Percentiles rank a stretch among this genome's conserved stretches.
Conservation (phyloP, 441 rosid genomes). For the Gossypium schwendimanii region DNA sequence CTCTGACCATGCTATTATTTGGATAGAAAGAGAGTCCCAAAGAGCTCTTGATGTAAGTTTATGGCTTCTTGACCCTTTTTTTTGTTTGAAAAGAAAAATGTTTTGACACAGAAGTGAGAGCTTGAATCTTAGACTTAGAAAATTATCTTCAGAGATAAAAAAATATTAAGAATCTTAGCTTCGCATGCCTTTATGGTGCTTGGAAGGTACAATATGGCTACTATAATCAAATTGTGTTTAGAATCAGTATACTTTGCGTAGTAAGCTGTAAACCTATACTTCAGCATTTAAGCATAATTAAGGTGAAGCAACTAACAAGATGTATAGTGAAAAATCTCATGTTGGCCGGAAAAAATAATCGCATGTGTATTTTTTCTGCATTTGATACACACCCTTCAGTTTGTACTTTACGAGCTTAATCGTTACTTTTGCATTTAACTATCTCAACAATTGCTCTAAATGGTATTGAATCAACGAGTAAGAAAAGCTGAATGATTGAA, state of each 20-base stretch:
- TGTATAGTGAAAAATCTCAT: background rate
- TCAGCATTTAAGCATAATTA: background rate
- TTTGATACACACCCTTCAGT: background rate
- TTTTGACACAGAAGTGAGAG: background rate
- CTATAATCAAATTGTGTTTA: background rate
- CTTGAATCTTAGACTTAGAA: background rate
- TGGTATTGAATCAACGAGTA: background rate
- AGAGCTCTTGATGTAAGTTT: conserved; percentile 68
- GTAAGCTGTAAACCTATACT: background rate
- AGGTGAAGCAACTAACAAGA: background rate
- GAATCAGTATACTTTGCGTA: background rate
- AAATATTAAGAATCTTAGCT: background rate
- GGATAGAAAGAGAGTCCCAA: conserved; percentile 81
- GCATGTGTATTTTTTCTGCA: background rate
- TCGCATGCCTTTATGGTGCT: background rate
- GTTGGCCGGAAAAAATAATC: too few relatives aligned
- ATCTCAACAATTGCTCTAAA: background rate
- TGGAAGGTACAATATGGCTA: background rate
- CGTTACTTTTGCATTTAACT: background rate
- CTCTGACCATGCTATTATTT: conserved; percentile 75
- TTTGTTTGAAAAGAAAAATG: background rate
- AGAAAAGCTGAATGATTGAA: background rate
- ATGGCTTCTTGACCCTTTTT: background rate
- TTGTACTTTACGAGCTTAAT: background rate
- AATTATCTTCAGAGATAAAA: background rate